Evolutionary conservation across 495 filamentous ascomycete species (phyloP), one percentile per base, ranked within the genome.

Genomic region (Trichoderma erinaceum): DNA sequence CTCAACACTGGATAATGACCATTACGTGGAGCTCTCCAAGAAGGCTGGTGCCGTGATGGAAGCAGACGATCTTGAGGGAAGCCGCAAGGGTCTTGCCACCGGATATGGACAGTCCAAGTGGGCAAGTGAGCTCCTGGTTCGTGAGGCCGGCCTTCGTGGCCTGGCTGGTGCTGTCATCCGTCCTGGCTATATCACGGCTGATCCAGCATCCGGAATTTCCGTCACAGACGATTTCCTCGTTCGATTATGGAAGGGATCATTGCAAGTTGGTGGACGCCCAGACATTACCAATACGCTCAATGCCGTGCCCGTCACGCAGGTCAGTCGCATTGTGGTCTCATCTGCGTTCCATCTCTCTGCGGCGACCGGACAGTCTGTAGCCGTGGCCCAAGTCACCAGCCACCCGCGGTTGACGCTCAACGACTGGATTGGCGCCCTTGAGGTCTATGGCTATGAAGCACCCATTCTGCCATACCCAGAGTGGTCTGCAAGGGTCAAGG

Each of bases 151-250:
- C 4, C 76, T 77, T 41, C 75, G 89, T 64, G 91, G 91, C 21
- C 76, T 94, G 15, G 78, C 75, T 43, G 90, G 89, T 25, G 81
- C 81, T 7, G 84, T 93, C 64, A 79, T 94, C 52, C 83, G 91
- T 16, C 88, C 91, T 23, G 91, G 91, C 43, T 94, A 93, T 72
- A 82, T 93, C 1, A 81, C 85, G 10, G 91, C 90, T 21, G 86
- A 90, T 69, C 84, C 84, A 18, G 73, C 74, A 50, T 84, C 81
- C 6, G 90, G 90, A 27, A 81, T 84, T 12, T 84, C 85, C 52
- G 89, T 85, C 74, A 91, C 88, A 8, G 90, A 93, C 71, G 90
- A 93, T 76, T 93, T 93, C 82, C 80, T 93, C 16, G 82, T 92
- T 56, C 87, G 91, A 64, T 82, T 93, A 80, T 71, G 87, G 27